phyloP scores from a whole-genome alignment of 225 moss, liverwort and hornwort species.

The Antitrichia curtipendula region DNA sequence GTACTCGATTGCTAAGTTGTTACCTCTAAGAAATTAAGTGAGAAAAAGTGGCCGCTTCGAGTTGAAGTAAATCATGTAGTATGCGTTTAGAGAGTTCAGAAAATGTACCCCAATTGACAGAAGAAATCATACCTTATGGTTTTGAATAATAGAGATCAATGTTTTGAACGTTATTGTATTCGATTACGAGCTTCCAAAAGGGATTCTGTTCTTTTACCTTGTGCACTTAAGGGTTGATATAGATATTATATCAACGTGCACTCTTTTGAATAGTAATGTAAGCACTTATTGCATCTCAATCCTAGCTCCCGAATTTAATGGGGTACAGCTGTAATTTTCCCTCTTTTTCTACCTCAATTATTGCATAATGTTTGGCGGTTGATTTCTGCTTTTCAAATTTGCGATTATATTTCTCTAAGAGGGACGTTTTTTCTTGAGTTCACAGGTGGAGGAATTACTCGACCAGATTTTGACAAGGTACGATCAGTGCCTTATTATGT shows the following conservation, averaged over 20 bases:
- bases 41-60: background rate
- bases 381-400: background rate
- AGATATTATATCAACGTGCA: background rate
- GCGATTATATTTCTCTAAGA: background rate
- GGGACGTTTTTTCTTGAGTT: background rate
- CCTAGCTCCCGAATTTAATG: background rate
- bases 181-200: background rate
- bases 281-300: background rate
- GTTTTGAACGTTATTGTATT: background rate
- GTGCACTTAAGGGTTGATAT: background rate
- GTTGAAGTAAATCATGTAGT: background rate
- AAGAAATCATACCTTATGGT: background rate
- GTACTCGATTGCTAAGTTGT: background rate
- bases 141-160: background rate
- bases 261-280: background rate
- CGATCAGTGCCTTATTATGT: background rate
- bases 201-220: background rate
- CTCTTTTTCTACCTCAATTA: background rate
- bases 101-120: background rate
- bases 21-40: background rate
- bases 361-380: background rate
- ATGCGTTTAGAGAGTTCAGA: background rate
- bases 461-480: constrained; percentile 71
- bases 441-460: constrained; percentile 58
- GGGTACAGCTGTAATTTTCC: background rate